These are phyloP conservation scores for Xerocomellus dryophilus DNA, from an alignment of 768 basidiomycete species.

Conservation along the genomic window DNA sequence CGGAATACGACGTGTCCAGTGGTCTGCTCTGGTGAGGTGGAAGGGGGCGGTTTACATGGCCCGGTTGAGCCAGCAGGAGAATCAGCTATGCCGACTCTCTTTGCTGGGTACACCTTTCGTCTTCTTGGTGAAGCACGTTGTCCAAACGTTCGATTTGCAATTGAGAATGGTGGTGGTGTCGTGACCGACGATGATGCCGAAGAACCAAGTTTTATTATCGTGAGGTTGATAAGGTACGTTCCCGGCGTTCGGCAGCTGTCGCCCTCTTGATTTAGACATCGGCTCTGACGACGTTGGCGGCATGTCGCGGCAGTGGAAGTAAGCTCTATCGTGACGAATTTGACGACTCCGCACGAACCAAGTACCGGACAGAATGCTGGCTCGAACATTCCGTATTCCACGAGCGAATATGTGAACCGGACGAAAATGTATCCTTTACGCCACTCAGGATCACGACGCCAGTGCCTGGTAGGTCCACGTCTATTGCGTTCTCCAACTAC, in stretches of 20 bases:
- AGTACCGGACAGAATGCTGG: slow-evolving; percentile 92
- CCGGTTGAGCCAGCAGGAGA: background rate
- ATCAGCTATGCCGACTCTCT: slow-evolving; percentile 35
- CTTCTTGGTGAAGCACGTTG: slow-evolving; percentile 67
- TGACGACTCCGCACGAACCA: slow-evolving; percentile 42
- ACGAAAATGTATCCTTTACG: slow-evolving; percentile 67
- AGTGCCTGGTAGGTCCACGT: slow-evolving; percentile 45
- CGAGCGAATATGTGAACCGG: slow-evolving; percentile 62
- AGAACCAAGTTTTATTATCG: slow-evolving; percentile 62
- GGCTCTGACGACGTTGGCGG: background rate
- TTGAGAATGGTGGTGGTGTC: slow-evolving; percentile 59
- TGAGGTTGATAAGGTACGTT: slow-evolving; percentile 68
- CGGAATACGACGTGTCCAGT: slow-evolving; percentile 34
- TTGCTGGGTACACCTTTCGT: slow-evolving; percentile 54
- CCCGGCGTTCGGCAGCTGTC: background rate
- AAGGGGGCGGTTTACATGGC: slow-evolving; percentile 14
- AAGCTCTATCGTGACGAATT: slow-evolving; percentile 59
- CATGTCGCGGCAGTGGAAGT: slow-evolving; percentile 55
- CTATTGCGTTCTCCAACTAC: background rate
- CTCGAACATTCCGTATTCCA: slow-evolving; percentile 81
- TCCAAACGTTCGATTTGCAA: slow-evolving; percentile 52
- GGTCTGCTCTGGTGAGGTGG: slow-evolving; percentile 16
- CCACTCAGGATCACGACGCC: slow-evolving; percentile 63
- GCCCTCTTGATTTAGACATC: background rate
- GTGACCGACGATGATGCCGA: slow-evolving; percentile 43